phyloP scores from a whole-genome alignment of 306 rosid genomes.

The Rosa lucieae region DNA sequence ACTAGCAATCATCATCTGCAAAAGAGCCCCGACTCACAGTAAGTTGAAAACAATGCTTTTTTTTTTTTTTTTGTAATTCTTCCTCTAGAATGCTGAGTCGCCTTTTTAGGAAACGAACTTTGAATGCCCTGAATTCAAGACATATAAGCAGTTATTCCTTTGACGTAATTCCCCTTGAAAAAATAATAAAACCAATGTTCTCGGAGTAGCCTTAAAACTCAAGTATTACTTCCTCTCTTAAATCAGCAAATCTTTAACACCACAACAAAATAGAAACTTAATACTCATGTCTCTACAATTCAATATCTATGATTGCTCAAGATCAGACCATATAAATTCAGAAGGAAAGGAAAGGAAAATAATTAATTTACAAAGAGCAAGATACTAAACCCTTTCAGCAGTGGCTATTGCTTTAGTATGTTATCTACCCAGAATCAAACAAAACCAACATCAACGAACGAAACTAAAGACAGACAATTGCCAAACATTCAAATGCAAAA shows the following conservation, averaged over 20 bases:
- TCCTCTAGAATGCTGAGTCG: background rate
- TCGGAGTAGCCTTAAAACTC: no score
- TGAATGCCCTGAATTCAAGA: background rate
- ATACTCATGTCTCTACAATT: background rate
- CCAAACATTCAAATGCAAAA: background rate
- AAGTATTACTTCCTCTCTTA: background rate
- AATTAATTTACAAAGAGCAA: background rate
- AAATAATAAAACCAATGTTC: background rate
- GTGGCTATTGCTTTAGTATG: slow-evolving; percentile 91
- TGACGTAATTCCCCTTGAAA: background rate
- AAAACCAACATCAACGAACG: slow-evolving; percentile 7
- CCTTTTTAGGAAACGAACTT: background rate
- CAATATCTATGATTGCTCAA: slow-evolving; percentile 1
- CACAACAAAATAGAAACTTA: background rate
- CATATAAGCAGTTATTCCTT: background rate
- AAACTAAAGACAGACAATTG: background rate
- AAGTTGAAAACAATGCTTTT: background rate
- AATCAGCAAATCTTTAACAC: background rate
- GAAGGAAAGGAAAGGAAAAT: background rate
- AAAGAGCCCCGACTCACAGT: background rate
- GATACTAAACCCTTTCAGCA: slow-evolving; percentile 68
- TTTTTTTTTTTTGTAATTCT: background rate
- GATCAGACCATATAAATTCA: background rate
- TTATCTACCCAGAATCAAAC: slow-evolving; percentile 41
- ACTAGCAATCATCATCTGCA: slow-evolving; percentile 19